Conservation (phyloP, 495 filamentous ascomycete genomes). For the Penicillium arizonense region DNA sequence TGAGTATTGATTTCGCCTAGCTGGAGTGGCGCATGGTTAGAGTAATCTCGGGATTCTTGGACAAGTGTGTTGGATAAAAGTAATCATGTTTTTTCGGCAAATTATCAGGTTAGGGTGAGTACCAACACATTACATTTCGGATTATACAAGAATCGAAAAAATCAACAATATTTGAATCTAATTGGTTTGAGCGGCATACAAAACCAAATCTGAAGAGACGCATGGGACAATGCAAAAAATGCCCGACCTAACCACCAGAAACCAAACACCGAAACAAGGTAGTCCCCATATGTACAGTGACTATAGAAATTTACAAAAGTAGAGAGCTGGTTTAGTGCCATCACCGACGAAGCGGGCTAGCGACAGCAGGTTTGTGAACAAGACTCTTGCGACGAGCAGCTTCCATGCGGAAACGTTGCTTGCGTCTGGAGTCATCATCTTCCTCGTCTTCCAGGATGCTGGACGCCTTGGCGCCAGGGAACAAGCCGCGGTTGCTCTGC, state of each 20-base stretch:
- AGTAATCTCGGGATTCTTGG: too few relatives aligned
- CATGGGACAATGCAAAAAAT: background rate
- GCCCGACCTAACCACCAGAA: background rate
- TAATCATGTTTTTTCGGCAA: too few relatives aligned
- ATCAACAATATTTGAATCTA: too few relatives aligned
- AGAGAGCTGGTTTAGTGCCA: constrained; percentile 1
- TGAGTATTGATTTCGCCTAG: constrained; percentile 6
- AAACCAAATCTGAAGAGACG: too few relatives aligned
- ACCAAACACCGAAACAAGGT: constrained; percentile 4
- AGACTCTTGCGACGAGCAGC: constrained; percentile 77
- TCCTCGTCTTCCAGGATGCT: constrained; percentile 16
- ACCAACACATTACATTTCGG: too few relatives aligned
- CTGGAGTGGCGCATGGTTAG: too few relatives aligned
- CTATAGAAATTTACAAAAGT: constrained; percentile 6
- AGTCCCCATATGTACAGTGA: constrained; percentile 23
- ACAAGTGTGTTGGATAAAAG: too few relatives aligned
- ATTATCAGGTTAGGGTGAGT: too few relatives aligned
- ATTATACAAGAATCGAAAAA: too few relatives aligned
- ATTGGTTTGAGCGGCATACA: too few relatives aligned
- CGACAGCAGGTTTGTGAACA: constrained; percentile 75
- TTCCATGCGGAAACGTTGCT: constrained; percentile 65
- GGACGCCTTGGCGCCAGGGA: constrained; percentile 23
- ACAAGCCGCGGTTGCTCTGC: constrained; percentile 47
- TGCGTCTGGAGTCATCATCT: constrained; percentile 37
- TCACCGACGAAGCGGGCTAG: constrained; percentile 60